Evolutionary conservation across 208 protist species (phyloP).

Genomic region (Phytomonas francai): DNA sequence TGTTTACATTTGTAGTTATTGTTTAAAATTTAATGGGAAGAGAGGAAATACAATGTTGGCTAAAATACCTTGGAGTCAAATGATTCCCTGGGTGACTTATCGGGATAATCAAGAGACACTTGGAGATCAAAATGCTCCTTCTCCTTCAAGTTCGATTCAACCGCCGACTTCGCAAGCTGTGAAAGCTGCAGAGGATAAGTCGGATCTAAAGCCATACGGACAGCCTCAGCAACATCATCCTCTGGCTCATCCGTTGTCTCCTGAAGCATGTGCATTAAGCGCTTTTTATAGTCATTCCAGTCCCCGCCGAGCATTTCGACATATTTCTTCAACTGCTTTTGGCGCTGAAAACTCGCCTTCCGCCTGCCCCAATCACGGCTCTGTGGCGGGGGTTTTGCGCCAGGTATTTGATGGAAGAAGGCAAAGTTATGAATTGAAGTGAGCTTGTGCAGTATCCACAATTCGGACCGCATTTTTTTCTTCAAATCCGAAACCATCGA

Average conservation of each 20-base stretch:
- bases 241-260: slow-evolving; percentile 67
- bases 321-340: slow-evolving; percentile 36
- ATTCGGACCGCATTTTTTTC: slow-evolving; percentile 62
- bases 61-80: slow-evolving; percentile 34
- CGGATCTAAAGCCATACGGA: slow-evolving; percentile 81
- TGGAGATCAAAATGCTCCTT: slow-evolving; percentile 48
- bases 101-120: slow-evolving; percentile 26
- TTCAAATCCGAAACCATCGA: slow-evolving; percentile 11
- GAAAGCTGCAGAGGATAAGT: slow-evolving; percentile 67
- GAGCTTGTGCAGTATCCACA: slow-evolving; percentile 83
- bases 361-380: slow-evolving; percentile 18
- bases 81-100: slow-evolving; percentile 43
- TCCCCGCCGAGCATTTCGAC: slow-evolving; percentile 72
- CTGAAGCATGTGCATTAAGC: slow-evolving; percentile 62
- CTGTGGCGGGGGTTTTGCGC: slow-evolving; percentile 50
- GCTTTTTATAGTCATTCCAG: slow-evolving; percentile 79
- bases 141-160: slow-evolving; percentile 32
- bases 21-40: not conserved
- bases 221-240: slow-evolving; percentile 70
- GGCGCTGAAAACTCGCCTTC: slow-evolving; percentile 16
- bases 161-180: slow-evolving; percentile 23
- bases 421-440: slow-evolving; percentile 69
- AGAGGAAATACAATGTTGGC: not conserved
- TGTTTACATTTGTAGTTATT: not conserved
- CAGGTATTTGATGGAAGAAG: slow-evolving; percentile 81